A percentile compares a stretch with the other conserved stretches of the same genome.
These are phyloP conservation scores for Cyclocybe cylindracea DNA, from an alignment of 768 basidiomycete genomes.

Conservation along the genomic window DNA sequence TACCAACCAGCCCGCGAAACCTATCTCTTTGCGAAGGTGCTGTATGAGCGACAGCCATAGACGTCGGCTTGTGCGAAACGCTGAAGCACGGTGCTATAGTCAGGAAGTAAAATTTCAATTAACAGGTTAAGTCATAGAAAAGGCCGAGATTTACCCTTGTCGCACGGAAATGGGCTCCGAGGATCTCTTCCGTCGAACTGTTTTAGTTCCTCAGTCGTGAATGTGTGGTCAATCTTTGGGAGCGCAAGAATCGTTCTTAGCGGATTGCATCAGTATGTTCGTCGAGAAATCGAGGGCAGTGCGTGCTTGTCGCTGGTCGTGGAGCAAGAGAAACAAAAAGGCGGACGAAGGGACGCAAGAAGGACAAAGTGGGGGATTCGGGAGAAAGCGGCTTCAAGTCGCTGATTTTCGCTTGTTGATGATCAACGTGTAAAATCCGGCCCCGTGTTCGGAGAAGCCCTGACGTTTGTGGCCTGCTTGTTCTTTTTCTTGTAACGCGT, in stretches of 20 bases:
- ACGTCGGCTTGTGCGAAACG: slow-evolving; percentile 84
- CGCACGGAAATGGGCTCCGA: slow-evolving; percentile 83
- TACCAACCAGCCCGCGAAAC: slow-evolving; percentile 81
- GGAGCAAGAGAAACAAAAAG: too few species aligned
- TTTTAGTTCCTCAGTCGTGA: slow-evolving; percentile 62
- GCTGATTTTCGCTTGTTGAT: too few species aligned
- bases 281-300: too few species aligned
- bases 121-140: not conserved
- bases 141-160: slow-evolving; percentile 64
- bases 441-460: too few species aligned
- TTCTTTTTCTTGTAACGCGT: too few species aligned
- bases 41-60: slow-evolving; percentile 83
- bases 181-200: slow-evolving; percentile 68
- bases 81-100: slow-evolving; percentile 80
- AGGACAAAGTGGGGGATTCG: too few species aligned
- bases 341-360: too few species aligned
- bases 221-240: slow-evolving; percentile 83
- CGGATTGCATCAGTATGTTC: slow-evolving; percentile 56
- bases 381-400: too few species aligned
- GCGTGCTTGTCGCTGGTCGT: too few species aligned
- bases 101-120: not conserved
- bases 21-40: slow-evolving; percentile 91
- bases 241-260: slow-evolving; percentile 54
- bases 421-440: too few species aligned
- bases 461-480: too few species aligned